These are phyloP conservation scores for Drechmeria coniospora DNA, from an alignment of 2,329 filamentous ascomycete species.

Conservation along the genomic window DNA sequence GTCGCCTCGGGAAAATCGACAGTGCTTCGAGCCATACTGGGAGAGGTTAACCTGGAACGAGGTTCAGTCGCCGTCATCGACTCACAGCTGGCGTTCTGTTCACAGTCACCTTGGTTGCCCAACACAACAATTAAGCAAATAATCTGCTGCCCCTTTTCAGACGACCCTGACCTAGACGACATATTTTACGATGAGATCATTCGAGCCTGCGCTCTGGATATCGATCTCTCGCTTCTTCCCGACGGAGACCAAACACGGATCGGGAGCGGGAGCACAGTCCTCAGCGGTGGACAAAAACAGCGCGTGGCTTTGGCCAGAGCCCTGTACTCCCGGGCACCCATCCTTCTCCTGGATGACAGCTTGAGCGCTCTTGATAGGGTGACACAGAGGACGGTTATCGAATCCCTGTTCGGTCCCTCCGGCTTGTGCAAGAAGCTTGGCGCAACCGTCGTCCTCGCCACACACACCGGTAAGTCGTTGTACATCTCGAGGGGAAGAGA, in stretches of 20 bases:
- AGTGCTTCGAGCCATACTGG: constrained; percentile 10
- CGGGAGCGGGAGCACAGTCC: constrained; percentile 77
- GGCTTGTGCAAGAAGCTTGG: constrained; percentile 7
- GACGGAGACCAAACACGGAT: constrained; percentile 87
- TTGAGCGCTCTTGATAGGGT: constrained; percentile 63
- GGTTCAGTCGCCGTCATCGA: background rate
- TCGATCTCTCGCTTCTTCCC: constrained; percentile 72
- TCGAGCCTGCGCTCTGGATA: constrained; percentile 62
- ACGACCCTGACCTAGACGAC: constrained; percentile 1
- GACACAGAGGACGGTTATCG: constrained; percentile 5
- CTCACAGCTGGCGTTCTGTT: constrained; percentile 6
- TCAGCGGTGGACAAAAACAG: constrained; percentile 83
- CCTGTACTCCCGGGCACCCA: constrained; percentile 76
- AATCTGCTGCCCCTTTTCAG: constrained; percentile 5
- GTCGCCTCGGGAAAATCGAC: constrained; percentile 7
- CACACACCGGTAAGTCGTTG: constrained; percentile 2
- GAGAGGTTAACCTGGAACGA: constrained; percentile 3
- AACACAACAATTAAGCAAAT: constrained; percentile 7
- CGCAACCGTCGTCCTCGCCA: constrained; percentile 6
- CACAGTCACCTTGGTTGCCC: constrained; percentile 9
- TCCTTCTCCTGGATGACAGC: constrained; percentile 79
- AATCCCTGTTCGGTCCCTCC: constrained; percentile 5
- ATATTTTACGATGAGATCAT: constrained; percentile 3
- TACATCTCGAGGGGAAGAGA: background rate
- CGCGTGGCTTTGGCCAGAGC: constrained; percentile 74